A percentile compares a stretch with the other conserved stretches of the same genome.
These are phyloP conservation scores for Theobroma cacao DNA, from an alignment of 345 rosid genomes.

Conservation along the genomic window DNA sequence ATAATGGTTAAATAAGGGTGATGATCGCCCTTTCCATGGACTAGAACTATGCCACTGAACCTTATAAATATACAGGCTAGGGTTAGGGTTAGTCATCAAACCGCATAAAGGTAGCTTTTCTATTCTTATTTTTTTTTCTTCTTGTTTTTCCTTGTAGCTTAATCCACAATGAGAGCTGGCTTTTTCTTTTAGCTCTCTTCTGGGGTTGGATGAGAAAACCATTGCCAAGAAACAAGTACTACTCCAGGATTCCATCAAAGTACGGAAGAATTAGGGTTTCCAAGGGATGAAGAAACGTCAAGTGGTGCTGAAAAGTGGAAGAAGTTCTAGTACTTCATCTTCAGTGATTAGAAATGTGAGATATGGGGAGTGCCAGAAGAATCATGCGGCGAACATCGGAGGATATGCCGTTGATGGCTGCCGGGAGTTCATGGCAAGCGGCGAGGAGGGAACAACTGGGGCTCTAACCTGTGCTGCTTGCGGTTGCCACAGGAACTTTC, in stretches of 20 bases:
- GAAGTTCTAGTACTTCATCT: slow-evolving; percentile 39
- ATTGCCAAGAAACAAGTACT: background rate
- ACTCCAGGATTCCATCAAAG: background rate
- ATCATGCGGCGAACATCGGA: slow-evolving; percentile 73
- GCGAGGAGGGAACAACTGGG: slow-evolving; percentile 39
- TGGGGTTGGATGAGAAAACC: slow-evolving; percentile 22
- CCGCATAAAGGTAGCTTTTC: slow-evolving; percentile 19
- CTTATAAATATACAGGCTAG: slow-evolving; percentile 37
- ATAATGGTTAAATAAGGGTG: slow-evolving; percentile 32
- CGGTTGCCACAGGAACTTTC: slow-evolving; percentile 76
- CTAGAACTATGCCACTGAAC: slow-evolving; percentile 13
- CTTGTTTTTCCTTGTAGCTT: background rate
- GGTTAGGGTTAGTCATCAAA: slow-evolving; percentile 58
- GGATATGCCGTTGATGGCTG: slow-evolving; percentile 82
- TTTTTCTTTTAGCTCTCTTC: slow-evolving; percentile 6
- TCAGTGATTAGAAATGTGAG: slow-evolving; percentile 30
- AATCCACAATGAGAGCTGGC: background rate
- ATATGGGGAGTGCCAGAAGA: slow-evolving; percentile 73
- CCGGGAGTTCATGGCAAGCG: slow-evolving; percentile 73
- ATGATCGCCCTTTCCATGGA: slow-evolving; percentile 22
- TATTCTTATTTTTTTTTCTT: slow-evolving; percentile 16
- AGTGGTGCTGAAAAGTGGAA: slow-evolving; percentile 39
- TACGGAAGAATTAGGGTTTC: slow-evolving; percentile 31
- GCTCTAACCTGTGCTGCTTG: slow-evolving; percentile 72
- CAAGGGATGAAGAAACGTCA: slow-evolving; percentile 50